phyloP scores from a whole-genome alignment of 78 protist genomes.

The Diacronema lutheri region DNA sequence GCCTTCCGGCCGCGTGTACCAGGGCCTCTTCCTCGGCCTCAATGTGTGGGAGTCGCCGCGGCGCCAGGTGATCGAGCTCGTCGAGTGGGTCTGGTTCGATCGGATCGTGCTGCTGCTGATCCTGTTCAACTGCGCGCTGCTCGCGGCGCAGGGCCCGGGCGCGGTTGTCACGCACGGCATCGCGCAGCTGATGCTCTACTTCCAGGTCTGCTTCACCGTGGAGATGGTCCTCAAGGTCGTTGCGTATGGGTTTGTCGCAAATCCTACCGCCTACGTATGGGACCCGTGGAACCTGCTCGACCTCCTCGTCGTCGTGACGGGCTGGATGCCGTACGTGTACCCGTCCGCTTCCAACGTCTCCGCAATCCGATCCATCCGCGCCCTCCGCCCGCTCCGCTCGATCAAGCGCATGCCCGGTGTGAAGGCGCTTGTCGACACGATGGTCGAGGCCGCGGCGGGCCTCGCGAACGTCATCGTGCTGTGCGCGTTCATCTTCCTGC shows the following conservation, averaged over 20 bases:
- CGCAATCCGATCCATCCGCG: conserved; percentile 39
- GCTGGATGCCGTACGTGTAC: not conserved
- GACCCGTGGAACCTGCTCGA: not conserved
- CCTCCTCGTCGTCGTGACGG: not conserved
- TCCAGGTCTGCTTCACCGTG: not conserved
- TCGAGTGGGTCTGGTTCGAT: not conserved
- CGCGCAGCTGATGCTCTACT: not conserved
- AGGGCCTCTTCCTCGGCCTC: not conserved
- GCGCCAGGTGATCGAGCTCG: not conserved
- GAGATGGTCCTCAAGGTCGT: conserved; percentile 24
- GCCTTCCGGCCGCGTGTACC: not conserved
- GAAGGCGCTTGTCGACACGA: not conserved
- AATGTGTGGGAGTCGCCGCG: not conserved
- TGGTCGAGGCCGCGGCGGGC: not conserved
- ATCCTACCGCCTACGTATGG: not conserved
- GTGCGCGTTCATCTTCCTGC: not conserved
- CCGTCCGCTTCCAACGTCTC: not conserved
- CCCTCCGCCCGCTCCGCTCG: conserved; percentile 54
- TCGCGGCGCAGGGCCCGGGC: not conserved
- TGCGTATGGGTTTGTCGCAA: not conserved
- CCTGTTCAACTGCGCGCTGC: not conserved
- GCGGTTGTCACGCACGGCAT: not conserved
- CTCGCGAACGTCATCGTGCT: conserved; percentile 24
- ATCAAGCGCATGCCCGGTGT: conserved; percentile 34
- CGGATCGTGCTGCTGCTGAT: not conserved